These are phyloP conservation scores for Magnaporthiopsis incrustans DNA, from an alignment of 2,329 filamentous ascomycete genomes.

Conservation along the genomic window DNA sequence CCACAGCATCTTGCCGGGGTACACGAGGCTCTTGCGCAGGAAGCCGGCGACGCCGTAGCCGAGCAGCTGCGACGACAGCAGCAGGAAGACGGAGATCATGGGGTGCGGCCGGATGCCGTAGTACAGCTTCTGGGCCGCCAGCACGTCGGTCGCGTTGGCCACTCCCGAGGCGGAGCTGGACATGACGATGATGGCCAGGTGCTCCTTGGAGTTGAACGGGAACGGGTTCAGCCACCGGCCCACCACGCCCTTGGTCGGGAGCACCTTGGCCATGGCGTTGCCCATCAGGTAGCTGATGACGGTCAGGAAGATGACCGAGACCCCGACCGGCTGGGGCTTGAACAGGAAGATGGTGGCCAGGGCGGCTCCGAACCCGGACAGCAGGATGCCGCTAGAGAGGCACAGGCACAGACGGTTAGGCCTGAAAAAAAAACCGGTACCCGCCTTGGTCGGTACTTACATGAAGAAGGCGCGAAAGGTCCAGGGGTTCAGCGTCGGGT, in stretches of 20 bases:
- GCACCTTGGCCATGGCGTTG: conserved; percentile 27
- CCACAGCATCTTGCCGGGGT: conserved; percentile 39
- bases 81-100: conserved; percentile 33
- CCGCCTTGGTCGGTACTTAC: no score
- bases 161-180: conserved; percentile 14
- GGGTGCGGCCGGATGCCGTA: conserved; percentile 32
- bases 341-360: conserved; percentile 37
- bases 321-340: conserved; percentile 35
- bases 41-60: conserved; percentile 41
- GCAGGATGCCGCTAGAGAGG: conserved; percentile 17
- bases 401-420: conserved; percentile 5
- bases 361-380: conserved; percentile 27
- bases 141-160: conserved; percentile 25
- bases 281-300: conserved; percentile 35
- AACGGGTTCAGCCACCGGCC: conserved; percentile 21
- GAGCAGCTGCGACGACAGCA: conserved; percentile 38
- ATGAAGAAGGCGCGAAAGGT: conserved; percentile 14
- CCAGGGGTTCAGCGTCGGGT: conserved; percentile 15
- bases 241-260: conserved; percentile 24
- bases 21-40: conserved; percentile 34
- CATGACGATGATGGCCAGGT: conserved; percentile 17
- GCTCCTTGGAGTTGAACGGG: conserved; percentile 18
- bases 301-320: conserved; percentile 36
- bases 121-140: conserved; percentile 38
- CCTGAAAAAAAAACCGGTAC: no score